These are phyloP conservation scores for Penicillium verrucosum DNA, from an alignment of 2,329 filamentous ascomycete genomes.

Conservation along the genomic window DNA sequence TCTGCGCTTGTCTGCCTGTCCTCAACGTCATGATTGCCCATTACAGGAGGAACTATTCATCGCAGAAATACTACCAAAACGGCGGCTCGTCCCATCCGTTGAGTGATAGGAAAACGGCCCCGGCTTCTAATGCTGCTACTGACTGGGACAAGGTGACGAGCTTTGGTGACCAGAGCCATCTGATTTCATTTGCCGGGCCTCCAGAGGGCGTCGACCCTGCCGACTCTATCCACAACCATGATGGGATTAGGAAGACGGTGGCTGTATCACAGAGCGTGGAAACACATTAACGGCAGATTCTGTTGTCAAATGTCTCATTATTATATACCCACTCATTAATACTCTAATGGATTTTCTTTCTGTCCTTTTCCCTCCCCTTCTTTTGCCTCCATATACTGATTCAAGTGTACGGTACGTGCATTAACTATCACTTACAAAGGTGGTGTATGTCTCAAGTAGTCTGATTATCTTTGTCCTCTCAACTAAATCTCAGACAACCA, in stretches of 20 bases:
- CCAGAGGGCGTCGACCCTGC: slow-evolving; percentile 14
- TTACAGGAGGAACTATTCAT: slow-evolving; percentile 27
- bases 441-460: neutral
- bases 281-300: neutral
- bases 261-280: slow-evolving; percentile 21
- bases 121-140: slow-evolving; percentile 17
- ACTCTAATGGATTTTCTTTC: neutral
- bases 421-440: neutral
- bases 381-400: too few species aligned
- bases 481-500: too few species aligned
- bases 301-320: neutral
- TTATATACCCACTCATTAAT: slow-evolving; percentile 6
- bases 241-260: slow-evolving; percentile 21
- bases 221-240: slow-evolving; percentile 5
- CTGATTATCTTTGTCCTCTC: neutral
- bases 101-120: slow-evolving; percentile 22
- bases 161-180: slow-evolving; percentile 32
- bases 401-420: too few species aligned
- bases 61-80: slow-evolving; percentile 29
- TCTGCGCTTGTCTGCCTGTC: slow-evolving; percentile 38
- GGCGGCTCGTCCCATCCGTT: slow-evolving; percentile 27
- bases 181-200: slow-evolving; percentile 29
- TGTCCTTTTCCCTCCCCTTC: neutral
- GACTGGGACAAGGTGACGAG: slow-evolving; percentile 19
- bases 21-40: slow-evolving; percentile 31